Conservation (phyloP, 2,329 filamentous ascomycete species). For the Uncinocarpus reesii region DNA sequence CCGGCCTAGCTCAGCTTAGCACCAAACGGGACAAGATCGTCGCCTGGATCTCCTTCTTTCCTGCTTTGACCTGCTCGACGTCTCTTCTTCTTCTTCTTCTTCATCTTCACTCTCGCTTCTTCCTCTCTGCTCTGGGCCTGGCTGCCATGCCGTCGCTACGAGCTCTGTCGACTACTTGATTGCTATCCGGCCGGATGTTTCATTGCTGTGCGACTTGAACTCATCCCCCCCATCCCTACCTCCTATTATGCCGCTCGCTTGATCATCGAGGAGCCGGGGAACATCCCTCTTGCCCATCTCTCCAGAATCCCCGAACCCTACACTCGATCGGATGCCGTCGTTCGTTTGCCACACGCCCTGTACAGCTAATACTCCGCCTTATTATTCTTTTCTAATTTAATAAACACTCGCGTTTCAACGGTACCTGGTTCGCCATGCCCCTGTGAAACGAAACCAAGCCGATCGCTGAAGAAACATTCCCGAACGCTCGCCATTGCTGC, state of each 20-base stretch:
- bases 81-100: not conserved
- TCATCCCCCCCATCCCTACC: not conserved
- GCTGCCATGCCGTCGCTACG: not conserved
- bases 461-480: not conserved
- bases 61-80: not conserved
- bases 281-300: too few relatives aligned
- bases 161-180: not conserved
- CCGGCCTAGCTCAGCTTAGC: too few relatives aligned
- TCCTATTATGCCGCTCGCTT: slow-evolving; percentile 2
- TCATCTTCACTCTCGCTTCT: not conserved
- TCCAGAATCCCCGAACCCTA: not conserved
- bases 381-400: not conserved
- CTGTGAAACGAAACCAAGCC: slow-evolving; percentile 1
- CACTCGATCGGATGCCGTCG: not conserved
- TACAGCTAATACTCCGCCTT: not conserved
- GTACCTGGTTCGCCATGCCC: not conserved
- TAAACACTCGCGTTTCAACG: too few relatives aligned
- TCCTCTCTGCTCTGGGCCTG: not conserved
- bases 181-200: not conserved
- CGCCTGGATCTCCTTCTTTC: not conserved
- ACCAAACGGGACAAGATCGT: too few relatives aligned
- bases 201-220: not conserved
- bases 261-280: too few relatives aligned
- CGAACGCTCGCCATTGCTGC: not conserved
- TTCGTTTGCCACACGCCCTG: not conserved